Conservation (phyloP, 2,329 filamentous ascomycete species). For the Penicillium sp. region DNA sequence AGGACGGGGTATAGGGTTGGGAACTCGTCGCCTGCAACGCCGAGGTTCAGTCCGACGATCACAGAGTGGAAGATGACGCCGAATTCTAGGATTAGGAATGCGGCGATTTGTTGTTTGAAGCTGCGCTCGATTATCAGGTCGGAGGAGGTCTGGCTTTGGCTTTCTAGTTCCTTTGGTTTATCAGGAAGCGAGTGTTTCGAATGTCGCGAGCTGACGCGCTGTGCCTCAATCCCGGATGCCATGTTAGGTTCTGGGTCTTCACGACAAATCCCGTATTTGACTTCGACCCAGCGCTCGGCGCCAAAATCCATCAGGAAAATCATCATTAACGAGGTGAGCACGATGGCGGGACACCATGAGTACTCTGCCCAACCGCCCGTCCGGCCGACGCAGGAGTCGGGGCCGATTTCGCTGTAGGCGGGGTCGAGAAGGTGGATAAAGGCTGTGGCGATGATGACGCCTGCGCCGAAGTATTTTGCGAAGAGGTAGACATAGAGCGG, state of each 20-base stretch:
- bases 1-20: conserved; percentile 55
- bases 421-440: conserved; percentile 48
- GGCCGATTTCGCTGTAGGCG: conserved; percentile 44
- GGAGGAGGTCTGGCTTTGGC: conserved; percentile 1
- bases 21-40: conserved; percentile 55
- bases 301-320: conserved; percentile 41
- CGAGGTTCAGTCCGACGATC: conserved; percentile 59
- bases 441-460: conserved; percentile 46
- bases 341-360: conserved; percentile 51
- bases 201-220: neutral
- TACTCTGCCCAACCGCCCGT: conserved; percentile 51
- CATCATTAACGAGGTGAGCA: conserved; percentile 45
- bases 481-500: conserved; percentile 45
- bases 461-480: conserved; percentile 46
- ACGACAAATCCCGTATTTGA: conserved; percentile 22
- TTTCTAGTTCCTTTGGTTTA: conserved; percentile 17
- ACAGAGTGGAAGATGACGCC: conserved; percentile 61
- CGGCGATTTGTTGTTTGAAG: conserved; percentile 38
- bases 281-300: conserved; percentile 22
- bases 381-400: conserved; percentile 49
- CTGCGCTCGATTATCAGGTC: conserved; percentile 24
- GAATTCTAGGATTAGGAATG: conserved; percentile 50
- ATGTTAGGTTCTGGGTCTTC: conserved; percentile 22
- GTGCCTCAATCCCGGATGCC: conserved; percentile 6
- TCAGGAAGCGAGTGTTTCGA: neutral